A percentile compares a stretch with the other conserved stretches of the same genome.
phyloP scores from a whole-genome alignment of 257 asterid species.

The Solanum medicagineum region DNA sequence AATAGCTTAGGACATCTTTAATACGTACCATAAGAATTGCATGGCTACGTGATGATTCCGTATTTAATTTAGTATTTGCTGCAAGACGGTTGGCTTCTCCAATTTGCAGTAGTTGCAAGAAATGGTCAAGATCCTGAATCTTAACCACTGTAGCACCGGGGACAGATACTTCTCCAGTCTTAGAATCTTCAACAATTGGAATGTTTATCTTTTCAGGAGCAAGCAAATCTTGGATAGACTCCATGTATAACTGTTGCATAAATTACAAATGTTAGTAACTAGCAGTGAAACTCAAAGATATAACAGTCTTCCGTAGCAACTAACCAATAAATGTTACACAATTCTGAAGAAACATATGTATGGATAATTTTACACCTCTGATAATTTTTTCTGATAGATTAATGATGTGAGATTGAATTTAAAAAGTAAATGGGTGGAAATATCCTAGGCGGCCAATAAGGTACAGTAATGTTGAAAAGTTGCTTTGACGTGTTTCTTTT shows the following conservation, averaged over 20 bases:
- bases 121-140: constrained; percentile 58
- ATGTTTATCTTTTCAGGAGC: constrained; percentile 75
- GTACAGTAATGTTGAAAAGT: not conserved
- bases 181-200: constrained; percentile 75
- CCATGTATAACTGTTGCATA: constrained; percentile 62
- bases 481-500: not conserved
- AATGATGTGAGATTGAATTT: not conserved
- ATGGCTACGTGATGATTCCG: constrained; percentile 90
- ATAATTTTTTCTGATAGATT: not conserved
- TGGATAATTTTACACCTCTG: not conserved
- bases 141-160: constrained; percentile 65
- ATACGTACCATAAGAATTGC: constrained; percentile 76
- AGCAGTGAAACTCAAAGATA: not conserved
- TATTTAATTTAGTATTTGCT: constrained; percentile 82
- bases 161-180: constrained; percentile 71
- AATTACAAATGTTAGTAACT: not conserved
- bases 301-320: not conserved
- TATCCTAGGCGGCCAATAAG: not conserved
- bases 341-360: not conserved
- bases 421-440: not conserved
- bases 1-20: not conserved
- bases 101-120: constrained; percentile 49
- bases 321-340: not conserved
- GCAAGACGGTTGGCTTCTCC: constrained; percentile 91
- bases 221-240: constrained; percentile 87